These are phyloP conservation scores for Biscogniauxia marginata DNA, from an alignment of 2,329 filamentous ascomycete genomes.

Conservation along the genomic window DNA sequence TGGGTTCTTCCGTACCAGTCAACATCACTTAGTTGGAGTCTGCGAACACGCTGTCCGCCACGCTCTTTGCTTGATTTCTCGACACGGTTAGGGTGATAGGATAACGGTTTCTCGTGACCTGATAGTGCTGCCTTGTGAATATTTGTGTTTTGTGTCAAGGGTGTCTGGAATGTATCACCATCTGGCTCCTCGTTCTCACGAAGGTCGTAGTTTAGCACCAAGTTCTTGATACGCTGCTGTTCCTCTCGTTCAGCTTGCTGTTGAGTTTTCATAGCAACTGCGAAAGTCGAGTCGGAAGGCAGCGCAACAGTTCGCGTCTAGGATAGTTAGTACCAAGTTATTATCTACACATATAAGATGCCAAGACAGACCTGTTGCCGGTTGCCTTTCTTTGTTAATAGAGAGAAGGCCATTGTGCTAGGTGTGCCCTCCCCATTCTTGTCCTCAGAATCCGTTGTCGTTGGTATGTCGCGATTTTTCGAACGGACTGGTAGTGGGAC, in stretches of 20 bases:
- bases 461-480: slow-evolving; percentile 59
- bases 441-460: slow-evolving; percentile 35
- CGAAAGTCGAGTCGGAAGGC: slow-evolving; percentile 88
- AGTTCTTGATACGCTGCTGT: slow-evolving; percentile 96
- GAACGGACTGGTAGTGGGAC: slow-evolving; percentile 91
- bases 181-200: slow-evolving; percentile 78
- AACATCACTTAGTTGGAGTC: slow-evolving; percentile 92
- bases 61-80: slow-evolving; percentile 62
- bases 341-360: not conserved
- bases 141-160: slow-evolving; percentile 47
- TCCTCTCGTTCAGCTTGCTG: slow-evolving; percentile 94
- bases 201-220: slow-evolving; percentile 95
- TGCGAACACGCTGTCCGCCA: slow-evolving; percentile 77
- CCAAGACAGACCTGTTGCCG: slow-evolving; percentile 72
- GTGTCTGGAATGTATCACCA: slow-evolving; percentile 58
- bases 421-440: slow-evolving; percentile 35
- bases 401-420: slow-evolving; percentile 93
- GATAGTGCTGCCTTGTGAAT: slow-evolving; percentile 45
- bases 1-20: slow-evolving; percentile 73
- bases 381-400: slow-evolving; percentile 94
- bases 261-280: slow-evolving; percentile 92
- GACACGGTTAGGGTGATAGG: slow-evolving; percentile 53
- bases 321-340: slow-evolving; percentile 15
- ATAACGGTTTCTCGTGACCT: slow-evolving; percentile 50
- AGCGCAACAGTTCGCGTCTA: slow-evolving; percentile 90